phyloP scores from a whole-genome alignment of 2,329 filamentous ascomycete genomes.

The Colletotrichum caudatum region DNA sequence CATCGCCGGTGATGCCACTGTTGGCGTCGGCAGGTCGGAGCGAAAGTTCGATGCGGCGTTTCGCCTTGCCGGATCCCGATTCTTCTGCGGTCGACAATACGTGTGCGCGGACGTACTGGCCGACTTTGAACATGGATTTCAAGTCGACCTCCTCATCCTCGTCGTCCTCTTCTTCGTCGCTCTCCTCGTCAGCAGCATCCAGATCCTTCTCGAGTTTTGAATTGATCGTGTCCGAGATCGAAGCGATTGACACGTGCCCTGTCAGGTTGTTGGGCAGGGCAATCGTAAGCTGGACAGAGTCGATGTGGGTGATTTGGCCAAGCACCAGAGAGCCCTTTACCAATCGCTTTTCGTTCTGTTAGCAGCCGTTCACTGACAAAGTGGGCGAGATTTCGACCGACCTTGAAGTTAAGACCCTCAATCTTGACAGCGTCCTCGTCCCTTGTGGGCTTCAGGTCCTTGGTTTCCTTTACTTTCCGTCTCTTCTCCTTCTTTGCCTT shows the following conservation, averaged over 20 bases:
- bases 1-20: conserved; percentile 76
- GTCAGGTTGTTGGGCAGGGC: conserved; percentile 92
- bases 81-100: conserved; percentile 84
- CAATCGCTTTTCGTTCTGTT: conserved; percentile 71
- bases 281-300: conserved; percentile 80
- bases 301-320: conserved; percentile 86
- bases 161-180: conserved; percentile 64
- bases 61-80: conserved; percentile 70
- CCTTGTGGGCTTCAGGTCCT: conserved; percentile 59
- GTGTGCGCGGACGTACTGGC: conserved; percentile 88
- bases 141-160: conserved; percentile 76
- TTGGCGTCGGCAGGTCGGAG: conserved; percentile 85
- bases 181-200: conserved; percentile 63
- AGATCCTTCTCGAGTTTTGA: conserved; percentile 78
- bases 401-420: conserved; percentile 91
- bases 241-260: conserved; percentile 90
- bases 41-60: conserved; percentile 88
- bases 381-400: conserved; percentile 53
- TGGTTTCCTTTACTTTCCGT: conserved; percentile 65
- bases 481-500: conserved; percentile 66
- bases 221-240: conserved; percentile 86
- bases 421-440: conserved; percentile 75
- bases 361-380: conserved; percentile 44
- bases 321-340: conserved; percentile 88
- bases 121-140: conserved; percentile 79